phyloP scores from a whole-genome alignment of 2,329 filamentous ascomycete genomes.

The Cercospora zeae-maydis region DNA sequence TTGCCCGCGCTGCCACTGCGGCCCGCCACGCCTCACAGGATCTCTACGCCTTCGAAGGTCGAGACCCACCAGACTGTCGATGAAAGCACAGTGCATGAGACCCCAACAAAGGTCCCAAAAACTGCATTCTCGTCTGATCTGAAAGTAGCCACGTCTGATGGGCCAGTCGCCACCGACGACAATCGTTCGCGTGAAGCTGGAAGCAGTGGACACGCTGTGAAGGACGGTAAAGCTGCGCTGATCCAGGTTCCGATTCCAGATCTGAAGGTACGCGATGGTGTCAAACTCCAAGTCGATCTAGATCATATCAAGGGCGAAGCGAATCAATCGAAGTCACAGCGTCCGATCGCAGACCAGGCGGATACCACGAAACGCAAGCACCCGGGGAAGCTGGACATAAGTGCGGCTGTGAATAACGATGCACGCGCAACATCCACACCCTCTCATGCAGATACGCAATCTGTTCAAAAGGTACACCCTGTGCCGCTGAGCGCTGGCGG shows the following conservation, averaged over 20 bases:
- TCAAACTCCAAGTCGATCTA: neutral
- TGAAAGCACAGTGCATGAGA: conserved; percentile 19
- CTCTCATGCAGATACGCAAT: conserved; percentile 29
- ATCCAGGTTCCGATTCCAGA: neutral
- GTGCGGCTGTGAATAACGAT: conserved; percentile 37
- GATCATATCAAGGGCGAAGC: neutral
- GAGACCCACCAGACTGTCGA: conserved; percentile 23
- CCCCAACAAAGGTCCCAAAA: conserved; percentile 23
- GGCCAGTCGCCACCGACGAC: neutral
- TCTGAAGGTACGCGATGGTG: neutral
- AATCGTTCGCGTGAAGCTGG: neutral
- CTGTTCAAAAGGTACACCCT: conserved; percentile 45
- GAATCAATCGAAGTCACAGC: conserved; percentile 20
- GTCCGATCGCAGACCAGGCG: conserved; percentile 18
- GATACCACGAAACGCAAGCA: conserved; percentile 37
- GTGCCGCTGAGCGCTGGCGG: conserved; percentile 30
- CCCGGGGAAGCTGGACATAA: conserved; percentile 49
- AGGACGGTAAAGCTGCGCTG: neutral
- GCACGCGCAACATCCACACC: neutral
- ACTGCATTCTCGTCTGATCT: conserved; percentile 18
- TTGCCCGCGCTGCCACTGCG: conserved; percentile 41
- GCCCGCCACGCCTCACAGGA: conserved; percentile 37
- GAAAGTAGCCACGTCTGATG: conserved; percentile 14
- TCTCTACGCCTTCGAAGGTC: conserved; percentile 31
- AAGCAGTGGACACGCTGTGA: neutral